phyloP scores from a whole-genome alignment of 768 basidiomycete genomes.

The Tylopilus plumbeoviolaceoides region DNA sequence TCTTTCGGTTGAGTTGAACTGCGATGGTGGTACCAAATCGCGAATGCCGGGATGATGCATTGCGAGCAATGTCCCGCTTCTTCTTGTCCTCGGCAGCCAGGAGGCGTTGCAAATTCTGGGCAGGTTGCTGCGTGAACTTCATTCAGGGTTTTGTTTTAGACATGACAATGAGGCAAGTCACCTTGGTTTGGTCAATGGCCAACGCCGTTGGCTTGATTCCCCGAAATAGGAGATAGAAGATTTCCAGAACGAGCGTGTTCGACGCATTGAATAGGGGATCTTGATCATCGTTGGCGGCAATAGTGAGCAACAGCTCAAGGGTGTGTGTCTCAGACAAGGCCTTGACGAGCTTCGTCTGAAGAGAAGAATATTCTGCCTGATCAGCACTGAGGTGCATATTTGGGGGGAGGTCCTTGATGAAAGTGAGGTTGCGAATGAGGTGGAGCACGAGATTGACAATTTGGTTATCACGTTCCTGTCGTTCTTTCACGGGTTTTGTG shows the following conservation, averaged over 20 bases:
- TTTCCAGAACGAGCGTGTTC: constrained; percentile 91
- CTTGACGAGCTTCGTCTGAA: constrained; percentile 76
- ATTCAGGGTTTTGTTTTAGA: constrained; percentile 8
- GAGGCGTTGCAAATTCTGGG: constrained; percentile 65
- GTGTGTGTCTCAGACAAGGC: constrained; percentile 68
- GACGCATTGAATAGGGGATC: constrained; percentile 80
- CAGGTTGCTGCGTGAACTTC: constrained; percentile 51
- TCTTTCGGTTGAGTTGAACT: constrained; percentile 65
- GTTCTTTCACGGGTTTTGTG: constrained; percentile 62
- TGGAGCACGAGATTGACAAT: constrained; percentile 86
- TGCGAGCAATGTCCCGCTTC: constrained; percentile 52
- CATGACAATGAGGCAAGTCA: constrained; percentile 24
- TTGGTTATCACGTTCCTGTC: constrained; percentile 77
- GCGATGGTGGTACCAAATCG: constrained; percentile 95
- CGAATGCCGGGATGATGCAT: constrained; percentile 77
- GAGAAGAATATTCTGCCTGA: constrained; percentile 68
- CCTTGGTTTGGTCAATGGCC: constrained; percentile 61
- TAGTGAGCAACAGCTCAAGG: constrained; percentile 76
- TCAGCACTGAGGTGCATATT: constrained; percentile 72
- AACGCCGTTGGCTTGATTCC: constrained; percentile 64
- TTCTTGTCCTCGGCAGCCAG: constrained; percentile 71
- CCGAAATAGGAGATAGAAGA: constrained; percentile 86
- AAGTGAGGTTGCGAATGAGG: constrained; percentile 88
- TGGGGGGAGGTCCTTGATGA: constrained; percentile 81
- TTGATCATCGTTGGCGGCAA: constrained; percentile 71